Base-by-base conservation (phyloP, 805 yeast genomes). In the Tetrapisispora fleetii region DNA sequence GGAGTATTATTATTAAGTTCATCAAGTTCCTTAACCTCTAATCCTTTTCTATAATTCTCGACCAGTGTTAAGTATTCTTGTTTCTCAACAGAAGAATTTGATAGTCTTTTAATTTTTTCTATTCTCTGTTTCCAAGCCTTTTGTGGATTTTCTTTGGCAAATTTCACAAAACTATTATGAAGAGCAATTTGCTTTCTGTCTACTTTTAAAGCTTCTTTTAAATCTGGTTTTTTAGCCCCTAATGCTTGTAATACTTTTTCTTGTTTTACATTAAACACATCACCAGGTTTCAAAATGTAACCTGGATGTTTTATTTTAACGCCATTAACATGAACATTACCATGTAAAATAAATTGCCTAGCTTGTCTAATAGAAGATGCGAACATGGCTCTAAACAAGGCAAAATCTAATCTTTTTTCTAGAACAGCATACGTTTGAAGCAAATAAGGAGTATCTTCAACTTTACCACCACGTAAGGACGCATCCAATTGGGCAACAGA, bases 311-410 rank as follows among this genome's bases (percentile, higher is more conserved):
- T 77, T 52, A 90, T 82, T 16, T 71, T 73, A 35, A 83, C 77
- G 10, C 96, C 97, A 62, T 91, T 93, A 37, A 91, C 98, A 53
- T 74, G 71, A 13, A 91, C 98, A 54, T 82, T 73, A 1, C 95
- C 95, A 43, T 80, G 80, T 16, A 85, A 67, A 51, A 93, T 81
- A 59, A 85, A 88, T 62, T 85, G 89, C 57, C 96, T 79, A 2
- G 99, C 96, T 68, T 91, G 98, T 73, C 97, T 81, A 3, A 88
- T 79, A 8, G 95, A 85, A 5, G 95, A 79, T 5, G 98, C 96
- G 71, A 91, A 89, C 85, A 91, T 76, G 18, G 96, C 74, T 67
- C 99, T 81, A 71, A 87, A 93, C 11, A 91, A 59, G 2, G 96
- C 97, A 62, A 84, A 78, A 65, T 91, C 99, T 32, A 91, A 74